phyloP scores from a whole-genome alignment of 495 filamentous ascomycete species.

The Cercophora newfieldiana region DNA sequence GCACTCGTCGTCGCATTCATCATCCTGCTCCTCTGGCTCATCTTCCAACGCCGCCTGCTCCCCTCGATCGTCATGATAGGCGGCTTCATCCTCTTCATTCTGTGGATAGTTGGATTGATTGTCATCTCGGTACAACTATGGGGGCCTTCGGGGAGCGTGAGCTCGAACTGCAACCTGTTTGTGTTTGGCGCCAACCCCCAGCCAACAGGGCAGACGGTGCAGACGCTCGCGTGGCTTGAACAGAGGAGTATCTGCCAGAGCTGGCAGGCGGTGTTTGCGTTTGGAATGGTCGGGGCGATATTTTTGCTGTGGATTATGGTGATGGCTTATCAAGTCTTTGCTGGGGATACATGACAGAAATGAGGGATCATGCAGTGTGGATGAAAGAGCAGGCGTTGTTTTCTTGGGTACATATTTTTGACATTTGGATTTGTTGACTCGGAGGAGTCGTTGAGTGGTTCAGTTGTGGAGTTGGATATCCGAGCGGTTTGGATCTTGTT shows the following conservation, averaged over 20 bases:
- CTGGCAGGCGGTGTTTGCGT: constrained; percentile 66
- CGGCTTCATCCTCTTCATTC: constrained; percentile 89
- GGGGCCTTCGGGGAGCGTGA: constrained; percentile 72
- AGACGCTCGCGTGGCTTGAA: constrained; percentile 83
- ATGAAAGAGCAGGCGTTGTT: neutral
- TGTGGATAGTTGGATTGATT: constrained; percentile 91
- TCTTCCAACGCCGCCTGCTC: constrained; percentile 75
- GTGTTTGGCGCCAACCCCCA: constrained; percentile 54
- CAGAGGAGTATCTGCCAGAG: constrained; percentile 82
- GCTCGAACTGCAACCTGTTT: constrained; percentile 74
- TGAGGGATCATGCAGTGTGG: neutral
- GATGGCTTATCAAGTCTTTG: constrained; percentile 86
- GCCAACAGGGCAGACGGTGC: constrained; percentile 60
- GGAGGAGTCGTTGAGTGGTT: neutral
- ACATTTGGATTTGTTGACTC: neutral
- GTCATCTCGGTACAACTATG: constrained; percentile 89
- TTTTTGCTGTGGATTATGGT: constrained; percentile 95
- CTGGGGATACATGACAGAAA: constrained; percentile 28
- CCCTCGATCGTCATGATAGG: constrained; percentile 87
- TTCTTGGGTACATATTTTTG: neutral
- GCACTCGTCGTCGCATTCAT: constrained; percentile 74
- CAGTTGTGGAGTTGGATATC: neutral
- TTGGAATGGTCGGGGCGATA: constrained; percentile 74
- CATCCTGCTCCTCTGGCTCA: constrained; percentile 67
- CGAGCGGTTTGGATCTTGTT: neutral